Percentiles rank a stretch among this genome's conserved stretches.
phyloP scores from a whole-genome alignment of 805 yeast species.

The Candida anglica region DNA sequence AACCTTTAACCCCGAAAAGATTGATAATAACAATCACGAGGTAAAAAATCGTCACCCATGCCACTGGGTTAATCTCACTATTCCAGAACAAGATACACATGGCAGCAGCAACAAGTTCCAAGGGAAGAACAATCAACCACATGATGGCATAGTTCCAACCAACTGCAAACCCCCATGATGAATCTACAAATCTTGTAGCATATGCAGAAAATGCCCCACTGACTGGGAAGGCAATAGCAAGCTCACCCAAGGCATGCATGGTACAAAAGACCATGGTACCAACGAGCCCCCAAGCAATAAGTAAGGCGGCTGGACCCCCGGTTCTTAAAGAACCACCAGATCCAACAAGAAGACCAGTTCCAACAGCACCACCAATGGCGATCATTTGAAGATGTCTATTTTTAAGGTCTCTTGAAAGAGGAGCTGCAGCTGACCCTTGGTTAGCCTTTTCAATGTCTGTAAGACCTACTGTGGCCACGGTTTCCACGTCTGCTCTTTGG shows the following conservation, averaged over 20 bases:
- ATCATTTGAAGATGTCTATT: constrained; percentile 49
- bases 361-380: constrained; percentile 56
- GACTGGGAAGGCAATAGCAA: constrained; percentile 46
- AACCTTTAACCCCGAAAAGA: constrained; percentile 34
- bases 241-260: constrained; percentile 63
- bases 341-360: constrained; percentile 56
- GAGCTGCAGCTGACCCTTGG: constrained; percentile 20
- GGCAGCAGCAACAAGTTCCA: constrained; percentile 36
- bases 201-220: constrained; percentile 38
- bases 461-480: constrained; percentile 6
- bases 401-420: constrained; percentile 41
- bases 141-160: constrained; percentile 37
- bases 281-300: constrained; percentile 55
- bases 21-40: constrained; percentile 24
- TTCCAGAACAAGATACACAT: constrained; percentile 35
- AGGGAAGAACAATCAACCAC: constrained; percentile 35
- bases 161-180: constrained; percentile 38
- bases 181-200: constrained; percentile 33
- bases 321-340: constrained; percentile 41
- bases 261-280: constrained; percentile 57
- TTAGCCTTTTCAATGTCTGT: constrained; percentile 34
- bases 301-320: constrained; percentile 42
- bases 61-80: constrained; percentile 29
- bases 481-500: constrained; percentile 17
- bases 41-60: constrained; percentile 34